phyloP scores from a whole-genome alignment of 2,329 filamentous ascomycete genomes.

The Aschersonia sp. region DNA sequence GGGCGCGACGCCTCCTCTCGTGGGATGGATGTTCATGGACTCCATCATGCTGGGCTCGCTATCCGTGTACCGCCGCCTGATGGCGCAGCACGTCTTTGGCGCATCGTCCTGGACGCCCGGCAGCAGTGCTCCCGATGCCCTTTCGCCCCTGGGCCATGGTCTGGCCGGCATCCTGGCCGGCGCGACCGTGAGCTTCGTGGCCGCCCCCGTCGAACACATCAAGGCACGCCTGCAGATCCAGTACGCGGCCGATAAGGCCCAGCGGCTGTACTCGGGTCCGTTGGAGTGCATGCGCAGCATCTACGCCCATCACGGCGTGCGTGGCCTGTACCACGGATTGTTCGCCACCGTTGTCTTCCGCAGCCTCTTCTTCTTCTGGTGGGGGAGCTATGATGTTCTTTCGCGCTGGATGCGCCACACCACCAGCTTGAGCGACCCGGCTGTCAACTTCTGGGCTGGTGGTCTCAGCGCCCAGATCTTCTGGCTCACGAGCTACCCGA shows the following conservation, averaged over 20 bases:
- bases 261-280: conserved; percentile 72
- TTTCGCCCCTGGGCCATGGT: conserved; percentile 72
- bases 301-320: conserved; percentile 55
- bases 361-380: conserved; percentile 95
- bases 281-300: conserved; percentile 70
- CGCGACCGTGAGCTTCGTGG: conserved; percentile 81
- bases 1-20: conserved; percentile 77
- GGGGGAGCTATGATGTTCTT: conserved; percentile 85
- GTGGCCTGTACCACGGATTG: conserved; percentile 76
- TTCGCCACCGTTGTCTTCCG: conserved; percentile 77
- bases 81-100: conserved; percentile 69
- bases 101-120: conserved; percentile 19
- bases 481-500: conserved; percentile 85
- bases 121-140: conserved; percentile 11
- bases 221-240: conserved; percentile 92
- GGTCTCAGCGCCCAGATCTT: conserved; percentile 88
- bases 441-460: conserved; percentile 94
- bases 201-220: conserved; percentile 86
- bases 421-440: conserved; percentile 60
- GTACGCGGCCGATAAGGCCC: conserved; percentile 65
- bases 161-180: conserved; percentile 80
- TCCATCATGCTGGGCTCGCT: conserved; percentile 78
- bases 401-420: conserved; percentile 50
- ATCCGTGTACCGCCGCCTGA: conserved; percentile 73
- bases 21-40: conserved; percentile 99